Evolutionary conservation across 1,284 basidiomycete genomes (phyloP), one percentile per base, ranked within the genome.

Genomic region (Porogramme epimiltina): DNA sequence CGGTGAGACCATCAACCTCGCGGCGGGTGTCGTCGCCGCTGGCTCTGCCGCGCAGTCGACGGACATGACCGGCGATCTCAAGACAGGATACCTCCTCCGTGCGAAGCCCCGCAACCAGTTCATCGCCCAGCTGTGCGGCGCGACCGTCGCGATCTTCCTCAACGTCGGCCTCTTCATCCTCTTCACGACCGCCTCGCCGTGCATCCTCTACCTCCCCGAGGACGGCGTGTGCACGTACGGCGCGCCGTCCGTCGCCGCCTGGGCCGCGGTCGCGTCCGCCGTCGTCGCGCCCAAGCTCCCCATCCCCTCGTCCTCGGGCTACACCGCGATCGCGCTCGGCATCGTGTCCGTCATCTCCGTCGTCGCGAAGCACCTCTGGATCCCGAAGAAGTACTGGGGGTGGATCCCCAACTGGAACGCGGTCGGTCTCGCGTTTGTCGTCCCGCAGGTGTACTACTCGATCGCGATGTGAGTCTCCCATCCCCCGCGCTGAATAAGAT

Each of bases 41-140:
- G 82, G 80, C 34, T 77, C 82, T 42, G 81, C 84, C 20, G 78
- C 76, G 22, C 82, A 86, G 65, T 74, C 82, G 20, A 70, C 78
- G 45, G 87, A 89, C 66, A 88, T 89, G 86, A 82, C 84, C 54
- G 81, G 85, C 52, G 87, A 89, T 62, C 69, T 89, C 60, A 87
- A 88, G 73, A 86, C 87, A 8, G 84, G 83, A 51, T 86, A 87
- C 67, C 76, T 89, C 50, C 75, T 88, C 13, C 74, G 85, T 41
- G 82, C 85, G 24, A 84, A 82, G 60, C 87, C 87, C 19, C 74
- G 71, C 54, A 81, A 80, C 64, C 84, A 88, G 71, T 88, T 88
- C 67, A 73, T 81, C 60, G 83, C 82, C 37, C 82, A 85, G 69
- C 68, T 84, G 5, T 70, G 70, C 50, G 83, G 83, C 41, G 71